phyloP scores from a whole-genome alignment of 1,139 yeast genomes.

The Debaryomyces psychrophilus region DNA sequence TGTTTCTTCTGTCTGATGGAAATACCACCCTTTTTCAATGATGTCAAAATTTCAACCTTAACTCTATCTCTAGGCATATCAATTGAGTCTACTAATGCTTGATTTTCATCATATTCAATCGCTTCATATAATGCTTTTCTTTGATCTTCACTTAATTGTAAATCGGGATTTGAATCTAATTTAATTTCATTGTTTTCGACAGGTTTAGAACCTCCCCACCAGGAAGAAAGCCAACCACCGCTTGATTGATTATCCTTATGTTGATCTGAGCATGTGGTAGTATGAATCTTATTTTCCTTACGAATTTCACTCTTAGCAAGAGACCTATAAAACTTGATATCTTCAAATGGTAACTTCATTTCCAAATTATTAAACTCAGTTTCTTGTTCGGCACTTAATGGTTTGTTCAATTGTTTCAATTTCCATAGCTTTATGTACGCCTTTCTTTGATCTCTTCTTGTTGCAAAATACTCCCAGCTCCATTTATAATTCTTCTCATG shows the following conservation, averaged over 20 bases:
- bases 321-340: constrained; percentile 81
- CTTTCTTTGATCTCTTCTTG: constrained; percentile 71
- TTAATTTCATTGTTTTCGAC: constrained; percentile 12
- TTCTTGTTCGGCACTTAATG: constrained; percentile 37
- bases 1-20: constrained; percentile 51
- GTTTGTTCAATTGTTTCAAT: constrained; percentile 40
- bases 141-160: constrained; percentile 64
- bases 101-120: constrained; percentile 83
- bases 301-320: constrained; percentile 69
- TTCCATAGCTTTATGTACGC: constrained; percentile 74
- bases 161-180: constrained; percentile 22
- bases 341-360: constrained; percentile 66
- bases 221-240: constrained; percentile 60
- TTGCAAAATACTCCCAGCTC: constrained; percentile 84
- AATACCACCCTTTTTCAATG: constrained; percentile 77
- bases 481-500: constrained; percentile 79
- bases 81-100: constrained; percentile 52
- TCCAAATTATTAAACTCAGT: constrained; percentile 57
- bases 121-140: constrained; percentile 87
- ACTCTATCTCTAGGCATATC: constrained; percentile 78
- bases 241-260: constrained; percentile 8
- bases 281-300: constrained; percentile 44
- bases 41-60: constrained; percentile 64
- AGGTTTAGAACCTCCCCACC: constrained; percentile 51
- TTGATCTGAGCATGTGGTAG: not conserved